phyloP scores from a whole-genome alignment of 306 rosid genomes.

The Pyrus communis region DNA sequence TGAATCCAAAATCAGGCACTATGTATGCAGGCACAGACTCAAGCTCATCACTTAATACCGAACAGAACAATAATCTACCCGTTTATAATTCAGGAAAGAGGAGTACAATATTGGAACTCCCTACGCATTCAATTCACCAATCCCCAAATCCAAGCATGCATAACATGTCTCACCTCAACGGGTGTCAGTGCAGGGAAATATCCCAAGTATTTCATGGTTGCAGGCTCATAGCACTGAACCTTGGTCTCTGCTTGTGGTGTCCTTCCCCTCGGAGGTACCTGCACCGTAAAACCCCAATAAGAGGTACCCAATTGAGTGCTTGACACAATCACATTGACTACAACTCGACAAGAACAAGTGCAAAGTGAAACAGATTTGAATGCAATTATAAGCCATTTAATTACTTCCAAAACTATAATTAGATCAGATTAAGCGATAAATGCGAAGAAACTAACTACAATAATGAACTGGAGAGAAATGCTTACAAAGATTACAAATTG shows the following conservation, averaged over 20 bases:
- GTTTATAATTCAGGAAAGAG: not conserved
- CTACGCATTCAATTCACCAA: not conserved
- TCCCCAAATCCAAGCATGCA: constrained; percentile 6
- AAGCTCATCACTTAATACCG: not conserved
- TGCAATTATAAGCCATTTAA: not conserved
- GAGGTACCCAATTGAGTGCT: not conserved
- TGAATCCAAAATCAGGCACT: not conserved
- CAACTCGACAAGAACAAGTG: not conserved
- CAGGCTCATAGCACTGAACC: constrained; percentile 92
- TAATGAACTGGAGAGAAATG: not conserved
- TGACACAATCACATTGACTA: not conserved
- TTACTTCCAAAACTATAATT: not conserved
- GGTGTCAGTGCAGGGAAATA: constrained; percentile 58
- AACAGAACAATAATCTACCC: not conserved
- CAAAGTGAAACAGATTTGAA: not conserved
- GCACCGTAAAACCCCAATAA: constrained; percentile 19
- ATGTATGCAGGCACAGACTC: not conserved
- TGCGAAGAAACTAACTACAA: not conserved
- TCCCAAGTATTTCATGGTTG: constrained; percentile 93
- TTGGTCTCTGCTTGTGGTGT: constrained; percentile 58
- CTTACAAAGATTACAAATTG: not conserved
- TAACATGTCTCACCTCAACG: constrained; percentile 53
- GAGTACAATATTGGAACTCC: not conserved
- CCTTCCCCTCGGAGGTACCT: constrained; percentile 86
- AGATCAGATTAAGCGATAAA: not conserved